Evolutionary conservation across 192 early-diverging fungal species (phyloP), one percentile per base, ranked within the genome.

Genomic region (Phycomyces nitens): DNA sequence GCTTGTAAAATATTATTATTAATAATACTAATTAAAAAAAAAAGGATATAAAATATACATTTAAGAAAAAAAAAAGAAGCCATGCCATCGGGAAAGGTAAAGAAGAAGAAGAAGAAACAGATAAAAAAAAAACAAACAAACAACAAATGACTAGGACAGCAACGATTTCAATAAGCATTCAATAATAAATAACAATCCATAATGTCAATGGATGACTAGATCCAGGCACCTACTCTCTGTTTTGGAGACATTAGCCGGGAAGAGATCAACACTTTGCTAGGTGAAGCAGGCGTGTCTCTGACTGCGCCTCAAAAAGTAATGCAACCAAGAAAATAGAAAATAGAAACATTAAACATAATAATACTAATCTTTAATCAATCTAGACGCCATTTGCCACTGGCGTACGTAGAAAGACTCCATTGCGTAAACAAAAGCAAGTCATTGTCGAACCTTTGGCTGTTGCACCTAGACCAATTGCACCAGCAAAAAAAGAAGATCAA

Each of bases 191-290:
- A 47, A 29, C 54, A 43, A n/a, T n/a, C n/a, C n/a, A n/a, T n/a
- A n/a, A n/a, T n/a, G n/a, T n/a, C n/a, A 64, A 50, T 55, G 27
- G 54, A 26, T 42, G n/a, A 41, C 51, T 24, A 63, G 21, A 53
- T 34, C 52, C 29, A 21, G n/a, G 20, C 52, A 39, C 24, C 65
- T 21, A 52, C 57, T 21, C 41, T 69, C 29, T 73, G 71, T 57
- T 83, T 80, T 66, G 81, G 81, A 58, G 73, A 80, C 58, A 70
- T 83, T 21, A 64, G 68, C 51, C 67, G 81, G 49, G 78, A 83
- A 50, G 81, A 78, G 50, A 83, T 83, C 53, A 80, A 79, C 51
- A 73, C 58, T 42, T 73, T 78, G 43, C 60, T 83, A 64, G 71
- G 42, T 18, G 68, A 68, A 53, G 70, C 72, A 5, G 72, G 71